Evolutionary conservation across 192 early-diverging fungal species (phyloP), one percentile per base, ranked within the genome.

Genomic region (Tieghemiomyces parasiticus): DNA sequence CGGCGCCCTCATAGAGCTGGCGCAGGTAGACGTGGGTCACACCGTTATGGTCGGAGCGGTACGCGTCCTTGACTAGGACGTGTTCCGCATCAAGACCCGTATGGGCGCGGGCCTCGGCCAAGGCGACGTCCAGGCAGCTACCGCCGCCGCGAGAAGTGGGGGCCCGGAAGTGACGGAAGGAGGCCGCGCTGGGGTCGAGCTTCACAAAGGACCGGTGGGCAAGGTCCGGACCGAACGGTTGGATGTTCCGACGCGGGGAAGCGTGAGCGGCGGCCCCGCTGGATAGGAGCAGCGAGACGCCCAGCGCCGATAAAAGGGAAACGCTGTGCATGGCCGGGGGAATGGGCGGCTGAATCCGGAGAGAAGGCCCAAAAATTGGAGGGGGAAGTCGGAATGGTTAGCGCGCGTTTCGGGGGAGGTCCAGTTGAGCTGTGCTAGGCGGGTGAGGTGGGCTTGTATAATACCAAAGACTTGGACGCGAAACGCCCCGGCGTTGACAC

Each of bases 11-110:
- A 38, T 80, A 63, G 8, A 74, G 59, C 63, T 96, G 93, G 46
- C 82, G 81, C 14, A 89, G 62, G 65, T 93, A 86, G 13, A 93
- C 84, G 65, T 93, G 91, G n/a, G 89, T 84, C 6, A 92, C 69
- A 24, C 80, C 82, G n/a, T 79, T 83, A 62, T 80, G 78, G 10
- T 79, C 69, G 13, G 86, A 84, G 19, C 67, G 74, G 68, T 90
- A 87, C 13, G 78, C 66, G 67, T 81, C 79, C 51, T 85, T 79
- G 58, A 91, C 78, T 3, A 58, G 2, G 3, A 58, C 3, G 33
- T 38, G 33, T 2, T 58, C 19, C 20, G 13, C 55, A 25, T 34
- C 22, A 10, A 58, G n/a, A 10, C 24, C 55, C 10, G 4, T 6
- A 6, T 22, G 47, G 6, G 4, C 47, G 9, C 4, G 9, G 47